Percentiles rank a stretch among this genome's conserved stretches.
These are phyloP conservation scores for Sinapis alba DNA, from an alignment of 441 rosid species.

Conservation along the genomic window DNA sequence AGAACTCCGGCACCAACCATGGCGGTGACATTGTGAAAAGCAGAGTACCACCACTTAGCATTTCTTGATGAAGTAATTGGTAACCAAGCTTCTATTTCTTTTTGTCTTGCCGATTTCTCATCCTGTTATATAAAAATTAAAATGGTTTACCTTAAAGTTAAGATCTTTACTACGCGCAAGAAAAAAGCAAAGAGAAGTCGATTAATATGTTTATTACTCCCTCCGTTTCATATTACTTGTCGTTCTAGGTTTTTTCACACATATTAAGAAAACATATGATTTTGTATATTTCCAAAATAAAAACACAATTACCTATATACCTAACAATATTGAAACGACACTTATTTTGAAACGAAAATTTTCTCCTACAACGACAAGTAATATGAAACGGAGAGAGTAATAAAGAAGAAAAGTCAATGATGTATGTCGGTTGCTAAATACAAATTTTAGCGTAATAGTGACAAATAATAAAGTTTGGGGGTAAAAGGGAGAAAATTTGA, in stretches of 20 bases:
- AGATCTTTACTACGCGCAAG: slow-evolving; percentile 1
- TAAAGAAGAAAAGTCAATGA: background rate
- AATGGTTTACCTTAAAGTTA: background rate
- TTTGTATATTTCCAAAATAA: no score
- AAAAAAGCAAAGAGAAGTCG: background rate
- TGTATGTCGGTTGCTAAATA: background rate
- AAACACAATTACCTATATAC: no score
- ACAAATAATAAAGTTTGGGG: background rate
- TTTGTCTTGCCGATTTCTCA: slow-evolving; percentile 37
- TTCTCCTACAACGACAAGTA: no score
- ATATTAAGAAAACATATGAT: no score
- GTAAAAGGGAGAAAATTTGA: background rate
- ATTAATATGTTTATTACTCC: background rate
- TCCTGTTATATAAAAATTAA: background rate
- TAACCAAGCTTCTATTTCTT: slow-evolving; percentile 56
- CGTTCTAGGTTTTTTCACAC: no score
- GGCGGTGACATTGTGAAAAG: slow-evolving; percentile 69
- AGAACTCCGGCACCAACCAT: slow-evolving; percentile 74
- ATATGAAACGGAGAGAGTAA: no score
- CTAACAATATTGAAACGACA: no score
- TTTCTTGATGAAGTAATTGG: slow-evolving; percentile 59
- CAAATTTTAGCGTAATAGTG: background rate
- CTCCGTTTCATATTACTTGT: no score
- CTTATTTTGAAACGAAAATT: no score
- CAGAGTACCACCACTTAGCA: slow-evolving; percentile 65